Evolutionary conservation across 805 yeast species (phyloP).

Genomic region (Kuraishia hungarica): DNA sequence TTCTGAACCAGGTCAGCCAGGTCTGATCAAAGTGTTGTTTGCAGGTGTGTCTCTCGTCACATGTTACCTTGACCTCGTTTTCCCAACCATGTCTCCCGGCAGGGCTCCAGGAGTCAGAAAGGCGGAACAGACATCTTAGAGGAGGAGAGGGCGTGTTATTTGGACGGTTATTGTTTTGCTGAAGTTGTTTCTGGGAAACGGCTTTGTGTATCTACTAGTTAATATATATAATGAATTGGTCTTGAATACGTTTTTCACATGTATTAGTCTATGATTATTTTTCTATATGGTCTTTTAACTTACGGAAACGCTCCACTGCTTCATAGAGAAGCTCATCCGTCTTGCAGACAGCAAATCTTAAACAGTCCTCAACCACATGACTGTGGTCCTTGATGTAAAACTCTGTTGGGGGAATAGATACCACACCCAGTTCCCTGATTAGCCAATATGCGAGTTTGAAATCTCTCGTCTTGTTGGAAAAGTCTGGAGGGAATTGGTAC

Average conservation of each 20-base stretch:
- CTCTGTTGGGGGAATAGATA: conserved; percentile 96
- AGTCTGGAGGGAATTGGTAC: conserved; percentile 64
- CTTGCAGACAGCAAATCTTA: conserved; percentile 97
- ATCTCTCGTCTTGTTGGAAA: conserved; percentile 67
- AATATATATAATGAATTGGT: too few relatives aligned
- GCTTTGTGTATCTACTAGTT: background rate
- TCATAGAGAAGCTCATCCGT: conserved; percentile 72
- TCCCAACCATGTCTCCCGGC: conserved; percentile 27
- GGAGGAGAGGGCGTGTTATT: background rate
- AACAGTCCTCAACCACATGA: conserved; percentile 68
- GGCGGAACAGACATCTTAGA: background rate
- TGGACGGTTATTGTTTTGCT: background rate
- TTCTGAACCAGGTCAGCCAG: conserved; percentile 30
- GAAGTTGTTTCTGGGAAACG: background rate
- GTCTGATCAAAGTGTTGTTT: conserved; percentile 35
- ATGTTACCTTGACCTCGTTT: conserved; percentile 42
- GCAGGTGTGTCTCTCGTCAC: conserved; percentile 37
- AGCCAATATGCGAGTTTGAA: conserved; percentile 89
- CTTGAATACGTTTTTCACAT: too few relatives aligned
- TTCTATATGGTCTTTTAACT: background rate
- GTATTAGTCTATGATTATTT: too few relatives aligned
- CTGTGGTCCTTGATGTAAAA: conserved; percentile 69
- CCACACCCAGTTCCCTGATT: conserved; percentile 87
- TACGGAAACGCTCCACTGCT: conserved; percentile 62
- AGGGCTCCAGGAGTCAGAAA: conserved; percentile 14